Evolutionary conservation across 2,329 filamentous ascomycete genomes (phyloP).

Genomic region (Colletotrichum euphorbiae): DNA sequence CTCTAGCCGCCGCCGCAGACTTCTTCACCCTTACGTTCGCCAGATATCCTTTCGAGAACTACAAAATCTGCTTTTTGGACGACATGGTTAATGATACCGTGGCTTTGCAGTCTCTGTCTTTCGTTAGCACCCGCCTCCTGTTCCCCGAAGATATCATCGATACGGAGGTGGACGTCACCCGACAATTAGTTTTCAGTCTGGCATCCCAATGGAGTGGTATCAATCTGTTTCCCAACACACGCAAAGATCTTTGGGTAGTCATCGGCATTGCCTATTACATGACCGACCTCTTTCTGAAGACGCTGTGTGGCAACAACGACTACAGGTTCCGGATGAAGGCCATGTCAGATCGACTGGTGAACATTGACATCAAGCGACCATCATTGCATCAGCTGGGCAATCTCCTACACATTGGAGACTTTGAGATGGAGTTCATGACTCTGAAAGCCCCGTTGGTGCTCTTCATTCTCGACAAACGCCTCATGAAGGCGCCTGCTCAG

Average conservation of each 20-base stretch:
- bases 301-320: conserved; percentile 93
- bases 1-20: conserved; percentile 88
- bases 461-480: conserved; percentile 91
- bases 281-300: conserved; percentile 91
- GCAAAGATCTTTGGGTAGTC: conserved; percentile 87
- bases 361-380: conserved; percentile 84
- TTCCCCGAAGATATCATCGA: conserved; percentile 90
- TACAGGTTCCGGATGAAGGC: conserved; percentile 91
- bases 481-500: conserved; percentile 79
- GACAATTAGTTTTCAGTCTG: conserved; percentile 83
- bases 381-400: conserved; percentile 85
- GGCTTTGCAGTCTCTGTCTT: conserved; percentile 83
- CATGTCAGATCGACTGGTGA: conserved; percentile 83
- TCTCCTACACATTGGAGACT: conserved; percentile 81
- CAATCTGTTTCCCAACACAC: conserved; percentile 86
- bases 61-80: conserved; percentile 94
- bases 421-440: conserved; percentile 90
- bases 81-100: conserved; percentile 82
- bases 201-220: conserved; percentile 96
- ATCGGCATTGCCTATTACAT: conserved; percentile 94
- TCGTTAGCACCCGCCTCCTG: conserved; percentile 88
- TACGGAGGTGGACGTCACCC: conserved; percentile 80
- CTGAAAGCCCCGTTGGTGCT: conserved; percentile 92
- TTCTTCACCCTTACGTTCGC: conserved; percentile 90
- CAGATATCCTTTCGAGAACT: conserved; percentile 90